Evolutionary conservation across 352 stramenopile genomes (phyloP), one percentile per base, ranked within the genome.

Genomic region (Halophytophthora batemanensis): DNA sequence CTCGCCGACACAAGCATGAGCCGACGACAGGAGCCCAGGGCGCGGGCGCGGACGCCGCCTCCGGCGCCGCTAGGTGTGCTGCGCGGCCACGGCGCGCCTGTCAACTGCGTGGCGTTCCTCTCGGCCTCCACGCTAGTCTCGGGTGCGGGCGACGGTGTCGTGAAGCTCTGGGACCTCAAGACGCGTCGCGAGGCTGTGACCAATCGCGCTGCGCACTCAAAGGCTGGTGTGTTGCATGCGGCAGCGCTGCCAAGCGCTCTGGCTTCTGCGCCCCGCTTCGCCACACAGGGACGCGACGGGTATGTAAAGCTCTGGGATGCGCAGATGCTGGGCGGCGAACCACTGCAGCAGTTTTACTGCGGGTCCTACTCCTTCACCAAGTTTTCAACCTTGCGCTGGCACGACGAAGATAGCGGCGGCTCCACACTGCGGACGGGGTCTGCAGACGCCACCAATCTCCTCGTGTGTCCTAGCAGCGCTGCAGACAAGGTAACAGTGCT

Each of bases 111-210:
- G 7, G 53, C 64, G 34, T 88, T 87, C n/a, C 33, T 91, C 5
- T 55, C 64, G 1, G 10, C 46, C 6, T 71, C 66, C 0, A 50
- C 25, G 2, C 17, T 90, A 23, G 60, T 79, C 0, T 91, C 83
- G 14, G 80, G 78, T 1, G 59, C 54, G 19, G 83, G 73, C 1
- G 77, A 93, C 40, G 83, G 83, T 6, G 52, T 61, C 11, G 64
- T 93, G 21, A 91, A 87, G 54, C 55, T 93, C 19, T 93, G 83
- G 83, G 61, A 86, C 55, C 51, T 93, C 38, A 70, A 59, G 17
- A 68, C 75, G 38, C 74, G 83, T 12, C 74, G 83, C 13, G 74
- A 88, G 50, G 46, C 56, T 23, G 63, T 58, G 17, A 64, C 66
- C 3, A 54, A 70, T 23, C 13, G 57, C 2, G 8, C 50, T 0